Conservation (phyloP, 352 stramenopile species). For the Globisporangium paddicum region DNA sequence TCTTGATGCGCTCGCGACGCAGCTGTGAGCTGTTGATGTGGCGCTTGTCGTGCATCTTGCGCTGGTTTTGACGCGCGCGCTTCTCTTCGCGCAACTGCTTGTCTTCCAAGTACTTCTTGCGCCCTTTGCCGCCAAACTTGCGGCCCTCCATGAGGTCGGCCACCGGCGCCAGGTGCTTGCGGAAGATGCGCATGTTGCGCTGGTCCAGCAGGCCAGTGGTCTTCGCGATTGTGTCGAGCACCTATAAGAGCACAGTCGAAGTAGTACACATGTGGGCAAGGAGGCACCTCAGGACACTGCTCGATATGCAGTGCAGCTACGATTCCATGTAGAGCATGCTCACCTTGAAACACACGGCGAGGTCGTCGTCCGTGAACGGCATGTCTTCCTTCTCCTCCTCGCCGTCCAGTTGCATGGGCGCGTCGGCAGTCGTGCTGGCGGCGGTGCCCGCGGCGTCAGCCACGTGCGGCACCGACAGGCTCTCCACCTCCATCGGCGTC, state of each 20-base stretch:
- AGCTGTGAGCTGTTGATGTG: slow-evolving; percentile 92
- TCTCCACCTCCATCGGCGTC: slow-evolving; percentile 31
- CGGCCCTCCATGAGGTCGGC: slow-evolving; percentile 75
- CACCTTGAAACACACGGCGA: slow-evolving; percentile 53
- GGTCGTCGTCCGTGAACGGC: slow-evolving; percentile 70
- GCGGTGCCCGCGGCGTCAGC: background rate
- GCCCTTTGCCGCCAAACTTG: slow-evolving; percentile 78
- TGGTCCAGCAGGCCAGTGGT: slow-evolving; percentile 59
- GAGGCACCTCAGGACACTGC: no score
- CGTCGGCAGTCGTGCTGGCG: background rate
- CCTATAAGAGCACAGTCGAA: slow-evolving; percentile 21
- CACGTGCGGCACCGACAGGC: slow-evolving; percentile 17
- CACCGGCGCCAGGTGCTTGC: slow-evolving; percentile 76
- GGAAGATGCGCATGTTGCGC: slow-evolving; percentile 67
- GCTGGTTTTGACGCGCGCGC: slow-evolving; percentile 74
- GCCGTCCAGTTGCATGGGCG: slow-evolving; percentile 5
- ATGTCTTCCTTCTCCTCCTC: slow-evolving; percentile 35
- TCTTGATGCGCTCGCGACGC: slow-evolving; percentile 87
- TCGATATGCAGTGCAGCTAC: no score
- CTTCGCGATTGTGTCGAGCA: slow-evolving; percentile 49
- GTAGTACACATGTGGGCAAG: background rate
- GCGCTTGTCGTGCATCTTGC: slow-evolving; percentile 89
- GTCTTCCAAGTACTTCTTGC: slow-evolving; percentile 88
- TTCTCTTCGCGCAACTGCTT: slow-evolving; percentile 86
- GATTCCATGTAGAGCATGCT: no score